Conservation (phyloP, 352 stramenopile genomes). For the Phytophthora uliginosa region DNA sequence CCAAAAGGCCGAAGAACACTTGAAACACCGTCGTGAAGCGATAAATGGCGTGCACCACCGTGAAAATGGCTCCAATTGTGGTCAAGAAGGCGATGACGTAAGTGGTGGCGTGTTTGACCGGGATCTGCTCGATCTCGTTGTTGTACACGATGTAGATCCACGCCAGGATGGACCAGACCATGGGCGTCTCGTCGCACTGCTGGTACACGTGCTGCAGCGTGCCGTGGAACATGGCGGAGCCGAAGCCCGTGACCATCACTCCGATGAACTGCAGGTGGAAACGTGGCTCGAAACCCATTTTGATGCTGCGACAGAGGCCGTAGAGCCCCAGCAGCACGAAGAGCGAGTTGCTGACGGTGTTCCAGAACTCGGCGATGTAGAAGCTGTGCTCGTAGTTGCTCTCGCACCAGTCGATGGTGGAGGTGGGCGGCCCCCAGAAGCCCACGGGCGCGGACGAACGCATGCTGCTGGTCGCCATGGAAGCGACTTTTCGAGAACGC, state of each 20-base stretch:
- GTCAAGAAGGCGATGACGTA: constrained; percentile 63
- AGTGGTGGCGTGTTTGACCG: constrained; percentile 47
- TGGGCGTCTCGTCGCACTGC: constrained; percentile 88
- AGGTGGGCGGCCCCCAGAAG: constrained; percentile 79
- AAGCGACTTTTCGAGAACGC: background rate
- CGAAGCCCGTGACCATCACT: constrained; percentile 85
- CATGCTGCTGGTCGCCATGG: constrained; percentile 1
- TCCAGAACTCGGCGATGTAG: constrained; percentile 92
- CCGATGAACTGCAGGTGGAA: constrained; percentile 83
- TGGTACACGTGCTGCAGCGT: constrained; percentile 88
- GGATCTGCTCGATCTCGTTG: constrained; percentile 69
- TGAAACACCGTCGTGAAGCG: constrained; percentile 85
- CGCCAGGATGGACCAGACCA: constrained; percentile 85
- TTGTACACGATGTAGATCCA: constrained; percentile 90
- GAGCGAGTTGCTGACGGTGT: constrained; percentile 85
- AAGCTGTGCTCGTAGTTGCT: constrained; percentile 82
- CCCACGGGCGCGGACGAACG: constrained; percentile 13
- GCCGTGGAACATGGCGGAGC: constrained; percentile 88
- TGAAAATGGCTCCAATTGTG: constrained; percentile 70
- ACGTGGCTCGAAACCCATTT: constrained; percentile 77
- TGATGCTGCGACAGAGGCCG: constrained; percentile 68
- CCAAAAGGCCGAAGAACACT: constrained; percentile 76
- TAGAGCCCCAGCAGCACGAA: constrained; percentile 85
- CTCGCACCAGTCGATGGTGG: constrained; percentile 92
- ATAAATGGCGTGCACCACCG: constrained; percentile 79